Evolutionary conservation across 768 basidiomycete genomes (phyloP).

Genomic region (Boletales sp.): DNA sequence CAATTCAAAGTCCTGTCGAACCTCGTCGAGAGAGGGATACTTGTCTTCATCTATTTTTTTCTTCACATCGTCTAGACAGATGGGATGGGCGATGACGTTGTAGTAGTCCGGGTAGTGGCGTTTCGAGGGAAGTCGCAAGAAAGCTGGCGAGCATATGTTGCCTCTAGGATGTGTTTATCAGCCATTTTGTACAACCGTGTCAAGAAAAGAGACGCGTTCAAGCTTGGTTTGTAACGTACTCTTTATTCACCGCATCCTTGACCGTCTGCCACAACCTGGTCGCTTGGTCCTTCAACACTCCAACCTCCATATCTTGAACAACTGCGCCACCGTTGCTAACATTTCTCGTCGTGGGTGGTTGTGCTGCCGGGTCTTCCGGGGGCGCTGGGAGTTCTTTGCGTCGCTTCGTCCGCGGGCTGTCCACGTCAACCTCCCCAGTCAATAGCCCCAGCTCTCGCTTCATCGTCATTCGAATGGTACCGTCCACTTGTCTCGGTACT

Average conservation of each 20-base stretch:
- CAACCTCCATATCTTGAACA: constrained; percentile 19
- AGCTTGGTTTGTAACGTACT: constrained; percentile 64
- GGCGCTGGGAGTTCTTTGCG: constrained; percentile 41
- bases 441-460: constrained; percentile 49
- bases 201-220: constrained; percentile 40
- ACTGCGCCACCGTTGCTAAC: constrained; percentile 22
- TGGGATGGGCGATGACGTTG: constrained; percentile 69
- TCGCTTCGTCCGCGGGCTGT: constrained; percentile 49
- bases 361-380: constrained; percentile 35
- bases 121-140: constrained; percentile 67
- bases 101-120: constrained; percentile 87
- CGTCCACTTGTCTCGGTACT: constrained; percentile 10
- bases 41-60: constrained; percentile 56
- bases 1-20: constrained; percentile 69
- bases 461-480: constrained; percentile 35
- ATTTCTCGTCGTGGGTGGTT: constrained; percentile 30
- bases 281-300: constrained; percentile 58
- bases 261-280: constrained; percentile 72
- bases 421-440: constrained; percentile 37
- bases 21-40: constrained; percentile 63
- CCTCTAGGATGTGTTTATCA: constrained; percentile 46
- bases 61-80: constrained; percentile 89
- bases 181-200: constrained; percentile 30
- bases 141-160: constrained; percentile 57
- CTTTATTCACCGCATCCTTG: constrained; percentile 82